phyloP scores from a whole-genome alignment of 768 basidiomycete species.

The Boletus pseudo-olivaceus region DNA sequence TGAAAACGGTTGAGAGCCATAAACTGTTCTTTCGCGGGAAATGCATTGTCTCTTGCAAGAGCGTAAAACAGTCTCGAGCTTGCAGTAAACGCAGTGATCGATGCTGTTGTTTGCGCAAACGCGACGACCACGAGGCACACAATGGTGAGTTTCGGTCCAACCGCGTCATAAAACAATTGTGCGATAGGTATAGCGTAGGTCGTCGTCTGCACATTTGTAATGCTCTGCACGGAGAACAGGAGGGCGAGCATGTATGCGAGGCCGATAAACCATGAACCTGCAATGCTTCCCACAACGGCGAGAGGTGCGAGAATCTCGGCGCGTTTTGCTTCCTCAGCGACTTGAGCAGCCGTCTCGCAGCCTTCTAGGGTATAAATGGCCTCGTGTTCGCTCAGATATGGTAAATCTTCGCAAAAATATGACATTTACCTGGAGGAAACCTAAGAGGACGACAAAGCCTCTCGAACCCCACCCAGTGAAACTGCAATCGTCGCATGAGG shows the following conservation, averaged over 20 bases:
- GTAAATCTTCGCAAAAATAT: background rate
- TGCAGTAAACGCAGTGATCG: conserved; percentile 56
- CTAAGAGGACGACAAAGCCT: conserved; percentile 56
- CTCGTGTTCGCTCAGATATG: conserved; percentile 18
- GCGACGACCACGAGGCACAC: conserved; percentile 50
- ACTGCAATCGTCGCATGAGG: conserved; percentile 26
- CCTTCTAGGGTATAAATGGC: conserved; percentile 61
- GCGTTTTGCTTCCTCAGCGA: conserved; percentile 55
- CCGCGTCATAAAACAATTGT: conserved; percentile 54
- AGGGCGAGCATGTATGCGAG: conserved; percentile 56
- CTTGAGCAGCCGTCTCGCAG: conserved; percentile 62
- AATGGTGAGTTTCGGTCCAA: conserved; percentile 43
- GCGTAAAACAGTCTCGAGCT: conserved; percentile 57
- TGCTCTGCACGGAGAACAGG: conserved; percentile 54
- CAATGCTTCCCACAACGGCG: conserved; percentile 53
- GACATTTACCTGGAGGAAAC: conserved; percentile 37
- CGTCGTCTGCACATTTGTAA: conserved; percentile 46
- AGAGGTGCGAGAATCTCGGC: conserved; percentile 56
- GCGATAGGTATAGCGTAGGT: conserved; percentile 57
- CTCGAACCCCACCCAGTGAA: conserved; percentile 53
- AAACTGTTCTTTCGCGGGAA: conserved; percentile 44
- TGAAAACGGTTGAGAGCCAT: conserved; percentile 51
- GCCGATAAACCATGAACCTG: conserved; percentile 55
- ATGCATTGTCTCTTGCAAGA: conserved; percentile 50
- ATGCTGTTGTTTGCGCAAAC: conserved; percentile 51